Base-by-base conservation (phyloP, 352 stramenopile species). In the Phytophthora europaea region DNA sequence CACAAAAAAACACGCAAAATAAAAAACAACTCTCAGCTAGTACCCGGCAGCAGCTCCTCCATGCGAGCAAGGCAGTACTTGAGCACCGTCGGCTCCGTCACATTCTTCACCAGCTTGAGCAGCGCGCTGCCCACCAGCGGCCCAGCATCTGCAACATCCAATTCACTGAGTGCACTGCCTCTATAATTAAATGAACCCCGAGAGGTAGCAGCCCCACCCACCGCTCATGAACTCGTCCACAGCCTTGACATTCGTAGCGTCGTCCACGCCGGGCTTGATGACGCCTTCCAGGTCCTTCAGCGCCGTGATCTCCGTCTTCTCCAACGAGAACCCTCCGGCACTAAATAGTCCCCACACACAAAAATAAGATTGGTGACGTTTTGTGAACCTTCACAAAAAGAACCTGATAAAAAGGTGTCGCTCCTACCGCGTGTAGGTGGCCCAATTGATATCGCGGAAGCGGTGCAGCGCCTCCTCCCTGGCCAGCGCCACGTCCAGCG, bases 371-470 rank as follows among this genome's bases (percentile, higher is more conserved):
- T 31, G 26, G 26, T 31, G 26, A 31, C n/a, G n/a, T n/a, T n/a
- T n/a, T n/a, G n/a, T n/a, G n/a, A n/a, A n/a, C n/a, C n/a, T 31
- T 31, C 26, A 31, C 26, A 31, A 45, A 45, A 16, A 45, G 6
- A 18, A 43, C 36, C 36, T 45, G 36, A 45, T 45, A 45, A 45
- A 45, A 45, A 45, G 16, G 36, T 43, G 36, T 15, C 10, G 10
- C 36, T 6, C 70, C 3, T 77, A 95, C 88, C 90, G 88, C 63
- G 90, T 95, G 79, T 97, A 97, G 22, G 88, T 95, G 59, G 85
- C 88, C 90, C 90, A 97, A 74, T 97, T 97, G 72, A 97, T 97
- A 72, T 96, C 90, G 58, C 90, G 87, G 78, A 97, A 97, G 70
- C 89, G 89, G 67, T 93, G 81, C 55, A 97, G 76, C 67, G 90